Evolutionary conservation across 176 grass and related monocot genomes (phyloP), one percentile per base, ranked within the genome.

Genomic region (Poa pratensis): DNA sequence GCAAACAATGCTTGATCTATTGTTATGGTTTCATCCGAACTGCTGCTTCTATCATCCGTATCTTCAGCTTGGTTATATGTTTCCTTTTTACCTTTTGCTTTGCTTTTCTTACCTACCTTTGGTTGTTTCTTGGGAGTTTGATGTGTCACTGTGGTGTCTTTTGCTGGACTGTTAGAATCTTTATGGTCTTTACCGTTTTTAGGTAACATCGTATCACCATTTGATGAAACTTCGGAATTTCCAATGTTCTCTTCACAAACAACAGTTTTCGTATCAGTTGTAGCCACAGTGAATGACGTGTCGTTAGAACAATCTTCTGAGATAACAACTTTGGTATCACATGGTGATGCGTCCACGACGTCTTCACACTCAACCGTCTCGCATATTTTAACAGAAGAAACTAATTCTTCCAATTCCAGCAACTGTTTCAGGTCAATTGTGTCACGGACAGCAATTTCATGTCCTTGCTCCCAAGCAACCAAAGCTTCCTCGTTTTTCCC

Each of bases 291-390:
- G 55, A 53, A 53, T 23, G 48, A 89, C 8, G 20, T 80, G 64
- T 94, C 82, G 16, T 85, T 61, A 9, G 75, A 70, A 59, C 90
- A 84, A 76, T 94, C 91, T 86, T 98, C 96, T 54, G 93, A 98
- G 78, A 98, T 93, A 35, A 98, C 96, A 62, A 92, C 64, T 88
- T 98, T 98, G 83, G 96, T 98, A 81, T 98, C 91, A 81, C 93
- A 95, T 65, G 89, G 72, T 1, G 87, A 72, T 69, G 86, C 67
- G 78, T 95, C 93, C 45, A 90, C 51, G 14, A 69, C 76, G 22
- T 92, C 79, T 23, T 85, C 78, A 84, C 83, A 70, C 75, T 85
- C 68, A 15, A 80, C 64, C 4, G 86, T 49, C 81, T 89, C 75
- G 22, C 43, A 84, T 49, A 88, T 78, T 87, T 92, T 96, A 70